These are phyloP conservation scores for Penicillium sp. DNA, from an alignment of 2,329 filamentous ascomycete species.

Conservation along the genomic window DNA sequence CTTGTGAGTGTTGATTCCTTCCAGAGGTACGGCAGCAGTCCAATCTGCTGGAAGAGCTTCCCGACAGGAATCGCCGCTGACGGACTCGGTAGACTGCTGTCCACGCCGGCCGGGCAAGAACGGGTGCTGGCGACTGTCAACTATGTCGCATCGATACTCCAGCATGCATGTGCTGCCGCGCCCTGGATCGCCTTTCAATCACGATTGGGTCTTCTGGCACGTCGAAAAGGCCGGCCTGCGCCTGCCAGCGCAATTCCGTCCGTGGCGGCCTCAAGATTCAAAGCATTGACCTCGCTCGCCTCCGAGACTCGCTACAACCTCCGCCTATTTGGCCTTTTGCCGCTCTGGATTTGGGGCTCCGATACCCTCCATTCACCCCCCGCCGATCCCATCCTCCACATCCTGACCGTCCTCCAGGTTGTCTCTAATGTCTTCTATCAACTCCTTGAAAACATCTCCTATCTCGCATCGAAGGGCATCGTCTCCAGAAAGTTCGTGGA, in stretches of 20 bases:
- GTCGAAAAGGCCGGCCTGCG: slow-evolving; percentile 26
- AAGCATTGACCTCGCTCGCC: slow-evolving; percentile 48
- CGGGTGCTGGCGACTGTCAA: slow-evolving; percentile 65
- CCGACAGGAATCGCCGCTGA: too few species aligned
- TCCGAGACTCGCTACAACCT: slow-evolving; percentile 54
- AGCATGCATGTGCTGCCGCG: slow-evolving; percentile 59
- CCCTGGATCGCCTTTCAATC: slow-evolving; percentile 40
- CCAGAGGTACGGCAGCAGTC: too few species aligned
- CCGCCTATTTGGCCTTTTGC: slow-evolving; percentile 62
- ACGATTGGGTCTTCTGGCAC: slow-evolving; percentile 44
- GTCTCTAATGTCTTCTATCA: slow-evolving; percentile 68
- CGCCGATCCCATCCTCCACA: slow-evolving; percentile 46
- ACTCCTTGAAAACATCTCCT: slow-evolving; percentile 77
- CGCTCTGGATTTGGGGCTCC: slow-evolving; percentile 76
- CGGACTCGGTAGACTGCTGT: slow-evolving; percentile 54
- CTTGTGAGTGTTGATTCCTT: slow-evolving; percentile 31
- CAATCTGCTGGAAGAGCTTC: not conserved
- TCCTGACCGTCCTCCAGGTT: slow-evolving; percentile 67
- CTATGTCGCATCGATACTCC: slow-evolving; percentile 63
- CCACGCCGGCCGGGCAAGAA: slow-evolving; percentile 67
- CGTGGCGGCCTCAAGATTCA: slow-evolving; percentile 39
- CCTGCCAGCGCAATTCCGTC: slow-evolving; percentile 20
- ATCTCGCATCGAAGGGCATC: slow-evolving; percentile 70
- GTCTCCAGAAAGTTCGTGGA: slow-evolving; percentile 48
- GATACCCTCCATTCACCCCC: slow-evolving; percentile 52